A percentile compares a stretch with the other conserved stretches of the same genome.
Conservation (phyloP, 2,329 filamentous ascomycete species). For the Ophiostoma quercus region DNA sequence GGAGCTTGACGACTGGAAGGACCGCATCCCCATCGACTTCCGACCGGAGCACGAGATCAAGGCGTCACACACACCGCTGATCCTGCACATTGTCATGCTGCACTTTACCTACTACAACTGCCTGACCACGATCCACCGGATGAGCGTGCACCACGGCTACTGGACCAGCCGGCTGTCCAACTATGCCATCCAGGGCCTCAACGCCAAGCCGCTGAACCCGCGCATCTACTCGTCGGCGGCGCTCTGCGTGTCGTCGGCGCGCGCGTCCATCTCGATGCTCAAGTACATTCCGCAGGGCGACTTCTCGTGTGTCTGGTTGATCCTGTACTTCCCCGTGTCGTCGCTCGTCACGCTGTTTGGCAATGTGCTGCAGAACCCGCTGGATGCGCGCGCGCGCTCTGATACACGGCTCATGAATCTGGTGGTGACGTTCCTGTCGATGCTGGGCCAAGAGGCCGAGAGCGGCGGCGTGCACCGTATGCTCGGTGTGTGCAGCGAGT, state of each 20-base stretch:
- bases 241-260: slow-evolving; percentile 84
- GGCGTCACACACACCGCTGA: slow-evolving; percentile 84
- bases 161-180: slow-evolving; percentile 95
- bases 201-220: slow-evolving; percentile 84
- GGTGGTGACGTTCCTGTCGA: slow-evolving; percentile 86
- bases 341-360: slow-evolving; percentile 92
- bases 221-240: slow-evolving; percentile 90
- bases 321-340: slow-evolving; percentile 94
- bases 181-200: slow-evolving; percentile 90
- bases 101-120: slow-evolving; percentile 99
- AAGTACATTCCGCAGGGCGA: slow-evolving; percentile 97
- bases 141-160: slow-evolving; percentile 96
- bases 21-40: slow-evolving; percentile 89
- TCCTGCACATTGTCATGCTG: slow-evolving; percentile 86
- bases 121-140: slow-evolving; percentile 92
- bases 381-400: slow-evolving; percentile 79
- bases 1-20: slow-evolving; percentile 91
- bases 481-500: slow-evolving; percentile 91
- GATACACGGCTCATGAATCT: slow-evolving; percentile 88
- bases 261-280: slow-evolving; percentile 86
- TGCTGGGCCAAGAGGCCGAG: slow-evolving; percentile 81
- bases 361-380: slow-evolving; percentile 91
- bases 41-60: slow-evolving; percentile 96
- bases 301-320: slow-evolving; percentile 91
- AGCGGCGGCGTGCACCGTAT: slow-evolving; percentile 90